phyloP scores from a whole-genome alignment of 768 basidiomycete genomes.

The Lenzites betulinus region DNA sequence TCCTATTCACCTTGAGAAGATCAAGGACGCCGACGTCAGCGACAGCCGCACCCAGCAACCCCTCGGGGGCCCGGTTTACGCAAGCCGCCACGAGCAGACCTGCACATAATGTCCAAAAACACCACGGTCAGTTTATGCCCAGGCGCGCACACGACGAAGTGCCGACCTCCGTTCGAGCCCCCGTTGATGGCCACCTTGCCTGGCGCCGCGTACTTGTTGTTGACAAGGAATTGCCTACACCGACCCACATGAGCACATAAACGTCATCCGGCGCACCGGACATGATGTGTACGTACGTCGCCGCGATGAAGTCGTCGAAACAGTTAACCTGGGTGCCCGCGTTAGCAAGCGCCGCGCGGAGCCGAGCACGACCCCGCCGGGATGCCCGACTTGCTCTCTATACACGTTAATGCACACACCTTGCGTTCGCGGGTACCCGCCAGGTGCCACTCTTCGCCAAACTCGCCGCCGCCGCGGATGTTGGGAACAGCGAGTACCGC shows the following conservation, averaged over 20 bases:
- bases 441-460: slow-evolving; percentile 84
- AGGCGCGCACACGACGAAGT: neutral
- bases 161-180: slow-evolving; percentile 76
- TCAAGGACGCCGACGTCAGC: slow-evolving; percentile 85
- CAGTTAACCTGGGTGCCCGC: slow-evolving; percentile 54
- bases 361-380: neutral
- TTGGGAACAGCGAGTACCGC: slow-evolving; percentile 59
- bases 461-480: slow-evolving; percentile 66
- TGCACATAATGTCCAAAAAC: slow-evolving; percentile 27
- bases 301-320: slow-evolving; percentile 83
- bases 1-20: slow-evolving; percentile 61
- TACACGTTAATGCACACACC: slow-evolving; percentile 36
- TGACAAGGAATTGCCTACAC: slow-evolving; percentile 66
- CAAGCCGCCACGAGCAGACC: slow-evolving; percentile 86
- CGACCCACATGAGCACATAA: neutral
- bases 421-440: slow-evolving; percentile 73
- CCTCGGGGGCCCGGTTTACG: slow-evolving; percentile 75
- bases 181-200: slow-evolving; percentile 80
- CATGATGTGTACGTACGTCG: slow-evolving; percentile 51
- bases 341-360: neutral
- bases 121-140: neutral
- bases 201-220: slow-evolving; percentile 65
- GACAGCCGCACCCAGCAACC: slow-evolving; percentile 73
- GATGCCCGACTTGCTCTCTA: neutral
- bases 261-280: too few species aligned